Percentiles rank a stretch among this genome's conserved stretches.
Conservation (phyloP, 352 stramenopile species). For the Thalassiosira sp. region DNA sequence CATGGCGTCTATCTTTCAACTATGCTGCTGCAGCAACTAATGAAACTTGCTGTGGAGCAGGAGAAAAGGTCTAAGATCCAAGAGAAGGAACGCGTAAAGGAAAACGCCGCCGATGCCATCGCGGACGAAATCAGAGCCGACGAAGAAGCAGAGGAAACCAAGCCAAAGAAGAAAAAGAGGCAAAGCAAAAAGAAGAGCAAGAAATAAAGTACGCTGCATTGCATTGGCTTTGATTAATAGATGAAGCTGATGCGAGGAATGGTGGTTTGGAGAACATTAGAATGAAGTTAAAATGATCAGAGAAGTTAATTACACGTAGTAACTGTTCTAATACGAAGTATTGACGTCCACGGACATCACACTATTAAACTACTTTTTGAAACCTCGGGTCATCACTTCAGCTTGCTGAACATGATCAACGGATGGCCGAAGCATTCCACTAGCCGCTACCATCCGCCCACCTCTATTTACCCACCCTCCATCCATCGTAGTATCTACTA, state of each 20-base stretch:
- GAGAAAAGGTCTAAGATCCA: conserved; percentile 53
- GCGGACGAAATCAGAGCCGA: conserved; percentile 67
- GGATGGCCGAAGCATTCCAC: conserved; percentile 56
- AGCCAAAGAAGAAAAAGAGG: conserved; percentile 77
- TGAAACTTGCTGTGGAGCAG: conserved; percentile 59
- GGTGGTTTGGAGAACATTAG: too few relatives aligned
- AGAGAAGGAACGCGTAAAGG: conserved; percentile 56
- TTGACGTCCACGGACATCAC: too few relatives aligned
- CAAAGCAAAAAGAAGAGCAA: conserved; percentile 51
- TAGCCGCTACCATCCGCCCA: conserved; percentile 30
- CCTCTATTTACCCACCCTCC: conserved; percentile 10
- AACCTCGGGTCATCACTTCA: conserved; percentile 54
- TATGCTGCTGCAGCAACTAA: conserved; percentile 55
- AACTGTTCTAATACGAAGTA: too few relatives aligned
- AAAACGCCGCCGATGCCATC: conserved; percentile 66
- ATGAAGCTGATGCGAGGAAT: too few relatives aligned
- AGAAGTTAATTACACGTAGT: too few relatives aligned
- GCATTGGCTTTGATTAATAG: too few relatives aligned
- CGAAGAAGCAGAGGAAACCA: conserved; percentile 57
- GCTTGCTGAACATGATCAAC: conserved; percentile 71
- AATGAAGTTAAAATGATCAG: too few relatives aligned
- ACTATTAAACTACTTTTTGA: conserved; percentile 82
- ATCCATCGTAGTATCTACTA: too few relatives aligned
- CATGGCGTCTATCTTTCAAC: background rate
- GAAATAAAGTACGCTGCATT: too few relatives aligned